These are phyloP conservation scores for Lojkania enalia DNA, from an alignment of 2,329 filamentous ascomycete species.

Conservation along the genomic window DNA sequence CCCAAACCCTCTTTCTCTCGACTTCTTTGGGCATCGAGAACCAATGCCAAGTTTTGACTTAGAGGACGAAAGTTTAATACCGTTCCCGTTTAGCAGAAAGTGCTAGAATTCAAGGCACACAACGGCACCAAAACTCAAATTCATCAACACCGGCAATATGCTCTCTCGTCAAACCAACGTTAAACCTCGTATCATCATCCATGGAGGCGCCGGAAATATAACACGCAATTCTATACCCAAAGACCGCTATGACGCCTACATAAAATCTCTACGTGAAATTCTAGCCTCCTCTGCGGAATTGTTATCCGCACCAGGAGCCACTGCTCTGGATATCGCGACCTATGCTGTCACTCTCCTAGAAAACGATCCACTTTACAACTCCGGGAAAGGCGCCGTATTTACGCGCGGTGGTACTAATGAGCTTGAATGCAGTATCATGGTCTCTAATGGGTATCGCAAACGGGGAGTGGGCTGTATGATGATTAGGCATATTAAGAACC, in stretches of 20 bases:
- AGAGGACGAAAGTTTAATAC: not conserved
- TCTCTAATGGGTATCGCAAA: slow-evolving; percentile 72
- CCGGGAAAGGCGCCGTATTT: slow-evolving; percentile 82
- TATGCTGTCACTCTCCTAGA: slow-evolving; percentile 77
- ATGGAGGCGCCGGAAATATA: slow-evolving; percentile 54
- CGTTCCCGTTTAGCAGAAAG: no score
- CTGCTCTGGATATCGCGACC: slow-evolving; percentile 73
- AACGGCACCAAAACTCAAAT: not conserved
- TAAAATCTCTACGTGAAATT: slow-evolving; percentile 43
- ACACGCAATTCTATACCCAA: slow-evolving; percentile 44
- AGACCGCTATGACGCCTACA: slow-evolving; percentile 43
- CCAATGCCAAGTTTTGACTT: not conserved
- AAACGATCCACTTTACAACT: slow-evolving; percentile 81
- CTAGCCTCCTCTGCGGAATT: slow-evolving; percentile 29
- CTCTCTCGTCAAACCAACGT: slow-evolving; percentile 20
- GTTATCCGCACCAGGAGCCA: slow-evolving; percentile 46
- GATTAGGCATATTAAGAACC: slow-evolving; percentile 74
- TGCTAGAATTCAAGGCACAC: no score
- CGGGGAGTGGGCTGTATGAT: slow-evolving; percentile 77
- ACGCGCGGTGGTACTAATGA: slow-evolving; percentile 81
- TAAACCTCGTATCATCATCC: slow-evolving; percentile 52
- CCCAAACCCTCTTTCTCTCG: not conserved
- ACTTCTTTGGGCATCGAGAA: not conserved
- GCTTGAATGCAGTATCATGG: slow-evolving; percentile 86
- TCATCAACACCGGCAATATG: not conserved